Conservation (phyloP, 192 early-diverging fungal genomes). For the Entomortierella chlamydospora region DNA sequence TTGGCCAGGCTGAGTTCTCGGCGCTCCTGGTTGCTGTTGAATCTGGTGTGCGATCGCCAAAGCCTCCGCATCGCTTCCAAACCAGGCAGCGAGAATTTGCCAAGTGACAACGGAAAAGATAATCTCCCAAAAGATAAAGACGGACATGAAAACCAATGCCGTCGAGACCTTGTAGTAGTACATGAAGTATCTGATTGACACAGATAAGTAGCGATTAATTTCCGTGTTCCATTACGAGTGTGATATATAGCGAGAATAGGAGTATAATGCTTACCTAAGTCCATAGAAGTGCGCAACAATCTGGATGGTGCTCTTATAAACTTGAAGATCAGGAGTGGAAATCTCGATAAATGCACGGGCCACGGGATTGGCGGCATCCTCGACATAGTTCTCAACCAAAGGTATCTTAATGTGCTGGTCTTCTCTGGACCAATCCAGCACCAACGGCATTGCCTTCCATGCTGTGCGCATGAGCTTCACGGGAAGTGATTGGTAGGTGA, state of each 20-base stretch:
- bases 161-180: constrained; percentile 62
- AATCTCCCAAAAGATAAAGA: constrained; percentile 62
- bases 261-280: constrained; percentile 53
- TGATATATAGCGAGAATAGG: not conserved
- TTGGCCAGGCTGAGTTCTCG: constrained; percentile 10
- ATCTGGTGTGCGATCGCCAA: constrained; percentile 41
- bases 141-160: constrained; percentile 53
- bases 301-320: constrained; percentile 61
- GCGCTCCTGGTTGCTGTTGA: constrained; percentile 12
- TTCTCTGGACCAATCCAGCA: constrained; percentile 57
- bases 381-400: constrained; percentile 57
- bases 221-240: not conserved
- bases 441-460: constrained; percentile 56
- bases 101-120: constrained; percentile 63
- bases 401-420: constrained; percentile 53
- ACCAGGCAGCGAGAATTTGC: constrained; percentile 54
- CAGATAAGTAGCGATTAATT: not conserved
- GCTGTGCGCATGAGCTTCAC: constrained; percentile 54
- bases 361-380: constrained; percentile 55
- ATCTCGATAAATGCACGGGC: constrained; percentile 57
- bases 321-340: constrained; percentile 57
- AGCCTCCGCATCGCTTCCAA: constrained; percentile 46
- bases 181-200: constrained; percentile 60
- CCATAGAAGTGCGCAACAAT: constrained; percentile 69
- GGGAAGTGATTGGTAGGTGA: constrained; percentile 55